Conservation (phyloP, 169 alveolate species). For the Plasmodium chabaudi region DNA sequence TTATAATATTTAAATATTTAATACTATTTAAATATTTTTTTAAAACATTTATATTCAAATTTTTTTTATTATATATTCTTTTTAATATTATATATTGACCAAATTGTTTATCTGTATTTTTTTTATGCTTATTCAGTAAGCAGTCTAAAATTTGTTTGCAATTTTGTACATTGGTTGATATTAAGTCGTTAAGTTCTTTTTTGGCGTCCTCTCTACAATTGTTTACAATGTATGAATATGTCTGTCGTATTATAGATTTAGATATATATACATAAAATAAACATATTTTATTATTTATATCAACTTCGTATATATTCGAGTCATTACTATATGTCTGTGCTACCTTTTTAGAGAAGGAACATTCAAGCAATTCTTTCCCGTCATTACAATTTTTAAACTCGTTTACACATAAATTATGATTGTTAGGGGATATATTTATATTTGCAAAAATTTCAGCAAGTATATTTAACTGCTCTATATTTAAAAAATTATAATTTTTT, state of each 20-base stretch:
- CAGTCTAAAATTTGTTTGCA: slow-evolving; percentile 26
- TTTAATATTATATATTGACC: slow-evolving; percentile 32
- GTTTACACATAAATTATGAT: not conserved
- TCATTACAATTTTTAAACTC: not conserved
- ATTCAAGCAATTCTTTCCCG: not conserved
- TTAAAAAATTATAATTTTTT: slow-evolving; percentile 31
- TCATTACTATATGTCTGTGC: not conserved
- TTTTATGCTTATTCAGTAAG: not conserved
- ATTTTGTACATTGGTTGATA: slow-evolving; percentile 8
- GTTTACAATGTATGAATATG: slow-evolving; percentile 17
- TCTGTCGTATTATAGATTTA: slow-evolving; percentile 32
- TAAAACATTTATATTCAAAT: slow-evolving; percentile 44
- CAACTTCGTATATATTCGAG: not conserved
- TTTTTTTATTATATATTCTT: slow-evolving; percentile 28
- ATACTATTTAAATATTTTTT: slow-evolving; percentile 61
- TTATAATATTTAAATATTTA: slow-evolving; percentile 63
- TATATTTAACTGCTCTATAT: slow-evolving; percentile 26
- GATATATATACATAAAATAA: slow-evolving; percentile 48
- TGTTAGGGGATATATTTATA: slow-evolving; percentile 26
- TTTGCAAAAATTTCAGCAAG: slow-evolving; percentile 45
- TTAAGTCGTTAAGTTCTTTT: slow-evolving; percentile 3
- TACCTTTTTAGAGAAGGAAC: not conserved
- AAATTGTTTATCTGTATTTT: slow-evolving; percentile 35
- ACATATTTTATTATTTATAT: slow-evolving; percentile 51
- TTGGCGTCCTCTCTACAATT: not conserved